phyloP scores from a whole-genome alignment of 225 moss, liverwort and hornwort species.

The Climacium dendroides region DNA sequence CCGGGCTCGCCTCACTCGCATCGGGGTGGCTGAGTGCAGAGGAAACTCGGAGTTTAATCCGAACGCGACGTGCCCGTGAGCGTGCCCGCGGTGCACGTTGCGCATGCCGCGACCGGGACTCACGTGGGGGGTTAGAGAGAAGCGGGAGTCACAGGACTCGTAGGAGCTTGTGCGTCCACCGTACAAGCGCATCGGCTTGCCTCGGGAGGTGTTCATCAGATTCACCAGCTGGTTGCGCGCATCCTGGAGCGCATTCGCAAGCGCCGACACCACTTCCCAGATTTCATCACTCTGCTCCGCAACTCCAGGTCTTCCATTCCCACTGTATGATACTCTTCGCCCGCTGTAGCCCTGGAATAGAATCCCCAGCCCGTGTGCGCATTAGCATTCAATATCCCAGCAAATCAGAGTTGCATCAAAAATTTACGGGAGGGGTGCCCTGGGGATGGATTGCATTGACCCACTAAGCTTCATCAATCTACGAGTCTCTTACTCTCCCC shows the following conservation, averaged over 20 bases:
- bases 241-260: constrained; percentile 35
- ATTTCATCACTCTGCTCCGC: constrained; percentile 1
- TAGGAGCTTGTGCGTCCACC: neutral
- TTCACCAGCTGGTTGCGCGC: constrained; percentile 42
- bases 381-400: neutral
- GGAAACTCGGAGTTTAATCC: constrained; percentile 20
- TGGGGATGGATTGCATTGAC: neutral
- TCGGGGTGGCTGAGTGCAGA: neutral
- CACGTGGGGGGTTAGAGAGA: neutral
- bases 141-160: neutral
- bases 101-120: neutral
- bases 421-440: no score
- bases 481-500: neutral
- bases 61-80: constrained; percentile 37
- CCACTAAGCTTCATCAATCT: neutral
- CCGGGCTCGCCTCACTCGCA: neutral
- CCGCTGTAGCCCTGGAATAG: constrained; percentile 5
- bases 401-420: neutral
- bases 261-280: constrained; percentile 38
- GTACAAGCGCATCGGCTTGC: neutral
- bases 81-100: constrained; percentile 29
- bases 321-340: neutral
- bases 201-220: constrained; percentile 13
- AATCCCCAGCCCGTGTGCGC: neutral
- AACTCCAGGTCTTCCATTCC: neutral